Percentiles rank a stretch among this genome's conserved stretches.
Conservation (phyloP, 257 asterid species). For the Solanum bukasovii region DNA sequence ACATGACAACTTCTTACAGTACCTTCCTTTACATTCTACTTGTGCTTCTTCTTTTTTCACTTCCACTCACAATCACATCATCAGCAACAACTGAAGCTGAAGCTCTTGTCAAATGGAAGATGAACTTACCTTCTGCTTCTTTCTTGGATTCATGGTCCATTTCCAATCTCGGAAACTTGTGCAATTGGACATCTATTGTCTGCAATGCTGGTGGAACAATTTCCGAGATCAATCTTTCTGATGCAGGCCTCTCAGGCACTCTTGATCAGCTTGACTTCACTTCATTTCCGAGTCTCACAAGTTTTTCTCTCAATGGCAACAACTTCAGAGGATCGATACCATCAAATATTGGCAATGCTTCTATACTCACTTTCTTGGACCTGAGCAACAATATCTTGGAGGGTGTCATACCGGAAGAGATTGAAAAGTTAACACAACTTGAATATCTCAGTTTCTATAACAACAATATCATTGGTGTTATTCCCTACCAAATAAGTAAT, state of each 20-base stretch:
- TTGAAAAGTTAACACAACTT: background rate
- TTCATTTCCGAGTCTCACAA: background rate
- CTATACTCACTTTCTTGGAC: background rate
- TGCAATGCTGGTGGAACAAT: background rate
- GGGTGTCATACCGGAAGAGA: background rate
- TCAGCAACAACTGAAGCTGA: background rate
- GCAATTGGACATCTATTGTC: background rate
- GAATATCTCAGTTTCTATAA: background rate
- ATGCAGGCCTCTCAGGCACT: background rate
- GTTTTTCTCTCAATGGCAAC: background rate
- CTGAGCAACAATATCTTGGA: background rate
- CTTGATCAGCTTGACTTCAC: background rate
- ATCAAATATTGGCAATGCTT: background rate
- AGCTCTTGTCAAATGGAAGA: background rate
- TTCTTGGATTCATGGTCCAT: background rate
- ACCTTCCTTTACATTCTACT: background rate
- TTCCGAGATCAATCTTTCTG: background rate
- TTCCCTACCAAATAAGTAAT: background rate
- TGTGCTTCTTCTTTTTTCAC: background rate
- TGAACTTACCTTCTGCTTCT: background rate
- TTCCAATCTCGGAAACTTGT: background rate
- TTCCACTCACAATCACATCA: background rate
- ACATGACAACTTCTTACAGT: background rate
- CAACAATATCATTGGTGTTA: fast-evolving
- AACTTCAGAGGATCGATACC: background rate